These are phyloP conservation scores for Bipolaris zeicola DNA, from an alignment of 2,329 filamentous ascomycete genomes.

Conservation along the genomic window DNA sequence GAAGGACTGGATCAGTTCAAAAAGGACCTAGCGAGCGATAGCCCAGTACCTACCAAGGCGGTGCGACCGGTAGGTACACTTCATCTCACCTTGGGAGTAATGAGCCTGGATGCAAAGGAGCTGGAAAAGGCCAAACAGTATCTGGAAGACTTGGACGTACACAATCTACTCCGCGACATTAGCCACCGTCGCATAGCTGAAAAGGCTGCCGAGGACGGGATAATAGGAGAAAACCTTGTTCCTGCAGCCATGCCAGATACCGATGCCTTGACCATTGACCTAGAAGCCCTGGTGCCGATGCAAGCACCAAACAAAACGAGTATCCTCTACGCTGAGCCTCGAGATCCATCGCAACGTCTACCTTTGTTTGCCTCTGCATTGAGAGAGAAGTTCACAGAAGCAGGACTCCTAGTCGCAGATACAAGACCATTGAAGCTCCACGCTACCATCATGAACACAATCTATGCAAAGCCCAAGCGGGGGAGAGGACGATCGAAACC, in stretches of 20 bases:
- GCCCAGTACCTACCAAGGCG: slow-evolving; percentile 65
- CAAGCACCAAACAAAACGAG: slow-evolving; percentile 62
- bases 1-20: slow-evolving; percentile 66
- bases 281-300: slow-evolving; percentile 65
- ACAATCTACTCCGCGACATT: slow-evolving; percentile 25
- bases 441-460: slow-evolving; percentile 84
- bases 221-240: slow-evolving; percentile 39
- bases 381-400: slow-evolving; percentile 59
- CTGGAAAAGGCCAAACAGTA: slow-evolving; percentile 53
- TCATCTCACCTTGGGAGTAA: slow-evolving; percentile 85
- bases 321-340: slow-evolving; percentile 69
- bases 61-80: slow-evolving; percentile 78
- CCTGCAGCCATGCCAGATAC: slow-evolving; percentile 34
- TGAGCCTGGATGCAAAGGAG: slow-evolving; percentile 67
- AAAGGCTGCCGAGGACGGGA: slow-evolving; percentile 18
- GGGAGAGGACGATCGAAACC: slow-evolving; percentile 33
- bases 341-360: slow-evolving; percentile 60
- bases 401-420: slow-evolving; percentile 63
- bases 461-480: slow-evolving; percentile 66
- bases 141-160: slow-evolving; percentile 54
- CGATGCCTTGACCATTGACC: slow-evolving; percentile 46
- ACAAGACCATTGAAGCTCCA: slow-evolving; percentile 73
- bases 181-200: slow-evolving; percentile 21
- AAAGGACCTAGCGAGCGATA: slow-evolving; percentile 49
- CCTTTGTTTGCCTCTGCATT: slow-evolving; percentile 64